phyloP scores from a whole-genome alignment of 257 asterid genomes.

The Rubia yunnanensis region DNA sequence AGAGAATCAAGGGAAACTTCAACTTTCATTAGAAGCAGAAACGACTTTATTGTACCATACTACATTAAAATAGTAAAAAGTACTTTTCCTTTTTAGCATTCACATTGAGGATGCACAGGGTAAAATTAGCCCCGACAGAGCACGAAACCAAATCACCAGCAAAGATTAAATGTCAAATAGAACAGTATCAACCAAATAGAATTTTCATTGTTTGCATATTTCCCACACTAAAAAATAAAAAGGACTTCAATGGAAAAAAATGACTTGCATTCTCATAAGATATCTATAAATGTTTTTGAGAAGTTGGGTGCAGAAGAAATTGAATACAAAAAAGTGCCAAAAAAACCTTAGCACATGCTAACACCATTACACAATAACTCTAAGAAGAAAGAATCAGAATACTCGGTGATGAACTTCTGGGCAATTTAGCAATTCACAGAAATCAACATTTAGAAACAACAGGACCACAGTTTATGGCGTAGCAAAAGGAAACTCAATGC shows the following conservation, averaged over 20 bases:
- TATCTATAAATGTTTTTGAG: not conserved
- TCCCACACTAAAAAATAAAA: not conserved
- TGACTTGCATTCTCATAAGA: not conserved
- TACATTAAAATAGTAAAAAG: not conserved
- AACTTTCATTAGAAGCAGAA: not conserved
- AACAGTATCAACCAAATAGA: conserved; percentile 1
- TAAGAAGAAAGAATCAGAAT: conserved; percentile 10
- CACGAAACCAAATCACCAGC: conserved; percentile 81
- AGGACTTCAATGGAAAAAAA: not conserved
- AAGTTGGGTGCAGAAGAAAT: not conserved
- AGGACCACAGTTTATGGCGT: too few species aligned
- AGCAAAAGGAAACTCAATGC: too few species aligned
- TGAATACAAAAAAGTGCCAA: not conserved
- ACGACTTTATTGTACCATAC: not conserved
- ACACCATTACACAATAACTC: conserved; percentile 5
- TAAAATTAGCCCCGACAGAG: conserved; percentile 75
- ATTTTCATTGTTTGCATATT: conserved; percentile 6
- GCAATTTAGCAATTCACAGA: not conserved
- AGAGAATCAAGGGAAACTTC: not conserved
- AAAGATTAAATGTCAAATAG: conserved; percentile 15
- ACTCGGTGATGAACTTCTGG: not conserved
- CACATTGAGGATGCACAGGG: conserved; percentile 71
- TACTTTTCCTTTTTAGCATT: conserved; percentile 71
- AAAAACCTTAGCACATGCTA: not conserved
- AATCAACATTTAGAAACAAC: conserved; percentile 4